phyloP scores from a whole-genome alignment of 169 alveolate species.

The Cryptosporidium sp. region DNA sequence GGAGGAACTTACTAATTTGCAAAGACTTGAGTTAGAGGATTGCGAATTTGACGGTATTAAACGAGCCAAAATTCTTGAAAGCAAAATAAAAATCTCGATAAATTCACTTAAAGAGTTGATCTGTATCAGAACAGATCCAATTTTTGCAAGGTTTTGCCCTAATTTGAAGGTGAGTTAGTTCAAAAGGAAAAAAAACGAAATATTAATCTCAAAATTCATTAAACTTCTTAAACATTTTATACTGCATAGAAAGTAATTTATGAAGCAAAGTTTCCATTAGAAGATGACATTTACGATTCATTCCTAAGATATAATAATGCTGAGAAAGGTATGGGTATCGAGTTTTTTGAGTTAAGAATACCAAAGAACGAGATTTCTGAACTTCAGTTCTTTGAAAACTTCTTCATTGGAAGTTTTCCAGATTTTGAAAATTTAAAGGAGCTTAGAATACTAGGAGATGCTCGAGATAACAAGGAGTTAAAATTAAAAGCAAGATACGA shows the following conservation, averaged over 20 bases:
- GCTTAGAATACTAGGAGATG: neutral
- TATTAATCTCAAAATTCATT: neutral
- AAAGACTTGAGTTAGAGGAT: conserved; percentile 17
- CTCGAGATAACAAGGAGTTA: neutral
- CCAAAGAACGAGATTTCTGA: conserved; percentile 3
- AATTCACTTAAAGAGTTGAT: neutral
- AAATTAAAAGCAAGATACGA: neutral
- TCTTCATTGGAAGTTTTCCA: conserved; percentile 20
- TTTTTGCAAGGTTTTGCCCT: conserved; percentile 14
- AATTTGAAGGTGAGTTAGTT: conserved; percentile 42
- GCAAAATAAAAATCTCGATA: neutral
- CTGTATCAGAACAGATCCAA: conserved; percentile 34
- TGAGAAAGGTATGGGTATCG: neutral
- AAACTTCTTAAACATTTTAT: neutral
- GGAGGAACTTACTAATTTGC: neutral
- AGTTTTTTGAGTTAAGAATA: conserved; percentile 19
- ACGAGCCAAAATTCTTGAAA: conserved; percentile 2
- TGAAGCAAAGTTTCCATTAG: conserved; percentile 15
- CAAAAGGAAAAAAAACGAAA: too few species aligned
- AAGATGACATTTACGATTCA: neutral
- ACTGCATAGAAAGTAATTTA: neutral
- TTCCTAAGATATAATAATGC: neutral
- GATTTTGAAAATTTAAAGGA: conserved; percentile 3
- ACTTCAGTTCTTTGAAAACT: neutral
- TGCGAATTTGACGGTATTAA: conserved; percentile 13